Conservation (phyloP, 1,284 basidiomycete species). For the Mycena sp. region DNA sequence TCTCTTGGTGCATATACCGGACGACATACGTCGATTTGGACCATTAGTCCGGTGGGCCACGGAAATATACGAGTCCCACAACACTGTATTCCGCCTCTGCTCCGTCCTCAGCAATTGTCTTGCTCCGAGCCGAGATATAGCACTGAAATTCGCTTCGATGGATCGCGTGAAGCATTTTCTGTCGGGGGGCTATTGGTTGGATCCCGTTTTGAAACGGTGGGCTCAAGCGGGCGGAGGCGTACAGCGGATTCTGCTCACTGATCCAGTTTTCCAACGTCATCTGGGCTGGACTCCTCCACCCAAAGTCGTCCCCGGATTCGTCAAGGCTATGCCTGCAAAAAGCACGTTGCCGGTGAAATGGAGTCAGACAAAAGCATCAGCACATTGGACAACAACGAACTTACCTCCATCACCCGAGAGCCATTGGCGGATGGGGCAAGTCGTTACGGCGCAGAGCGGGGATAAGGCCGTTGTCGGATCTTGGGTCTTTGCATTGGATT, state of each 20-base stretch:
- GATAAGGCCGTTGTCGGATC: neutral
- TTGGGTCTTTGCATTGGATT: slow-evolving; percentile 2
- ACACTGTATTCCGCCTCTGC: slow-evolving; percentile 47
- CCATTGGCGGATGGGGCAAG: neutral
- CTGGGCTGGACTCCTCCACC: slow-evolving; percentile 4
- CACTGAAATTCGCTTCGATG: too few relatives aligned
- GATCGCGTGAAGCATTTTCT: slow-evolving; percentile 41
- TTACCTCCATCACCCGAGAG: neutral
- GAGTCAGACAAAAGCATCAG: neutral
- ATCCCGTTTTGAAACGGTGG: slow-evolving; percentile 24
- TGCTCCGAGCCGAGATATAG: too few relatives aligned
- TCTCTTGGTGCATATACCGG: slow-evolving; percentile 43
- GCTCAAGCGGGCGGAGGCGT: slow-evolving; percentile 23
- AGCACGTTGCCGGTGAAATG: neutral
- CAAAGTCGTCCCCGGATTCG: neutral
- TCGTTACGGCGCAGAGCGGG: neutral
- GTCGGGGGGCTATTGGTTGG: slow-evolving; percentile 40
- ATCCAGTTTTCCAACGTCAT: slow-evolving; percentile 15
- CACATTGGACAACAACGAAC: neutral
- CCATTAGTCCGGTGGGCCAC: slow-evolving; percentile 44
- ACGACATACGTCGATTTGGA: slow-evolving; percentile 46
- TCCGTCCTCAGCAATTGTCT: too few relatives aligned
- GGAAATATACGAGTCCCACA: slow-evolving; percentile 48
- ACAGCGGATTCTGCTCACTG: neutral
- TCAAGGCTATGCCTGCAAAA: neutral